Evolutionary conservation across 2,329 filamentous ascomycete genomes (phyloP), one percentile per base, ranked within the genome.

Genomic region (Monosporascus cannonballus): DNA sequence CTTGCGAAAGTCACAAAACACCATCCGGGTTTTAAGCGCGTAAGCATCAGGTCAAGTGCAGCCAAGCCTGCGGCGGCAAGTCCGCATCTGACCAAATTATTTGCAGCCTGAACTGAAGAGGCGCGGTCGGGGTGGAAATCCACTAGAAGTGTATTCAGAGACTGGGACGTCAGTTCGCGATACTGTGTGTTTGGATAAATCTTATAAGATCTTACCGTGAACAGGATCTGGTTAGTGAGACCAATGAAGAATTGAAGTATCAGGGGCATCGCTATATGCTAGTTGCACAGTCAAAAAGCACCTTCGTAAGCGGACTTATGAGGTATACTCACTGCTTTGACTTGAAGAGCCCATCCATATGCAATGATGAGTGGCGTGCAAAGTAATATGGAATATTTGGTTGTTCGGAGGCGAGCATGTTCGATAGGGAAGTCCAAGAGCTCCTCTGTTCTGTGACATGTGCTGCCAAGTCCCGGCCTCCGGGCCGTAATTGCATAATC

Each of bases 231-330:
- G 17, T 48, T 48, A 5, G 53, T 52, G 17, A 60, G 47, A 2
- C 56, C 57, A 27, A 58, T 58, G 39, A 59, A 47, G 45, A 59
- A 58, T 37, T 58, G 57, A 27, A 53, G 48, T 11, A 58, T 42
- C 9, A 58, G 38, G 27, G 52, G 50, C 4, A 47, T 52, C 17
- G 56, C 52, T 39, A 59, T 56, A 17, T 55, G 51, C 56, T 57
- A 38, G 24, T 42, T 24, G 4, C 18, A 42, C 22, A 2, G 14
- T 18, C 5, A 20, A 39, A 11, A 42, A 20, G 3, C 18, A 15
- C 18, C 18, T 20, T 9, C 9, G n/a, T 27, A 20, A 30, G 39
- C 15, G 15, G 37, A 36, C 6, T 39, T 3, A 14, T 42, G 3
- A 4, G 9, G 8, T 36, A 2, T 38, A 24, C 52, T 53, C 49